phyloP scores from a whole-genome alignment of 75 land plant species.

The Chamaecyparis obtusa region DNA sequence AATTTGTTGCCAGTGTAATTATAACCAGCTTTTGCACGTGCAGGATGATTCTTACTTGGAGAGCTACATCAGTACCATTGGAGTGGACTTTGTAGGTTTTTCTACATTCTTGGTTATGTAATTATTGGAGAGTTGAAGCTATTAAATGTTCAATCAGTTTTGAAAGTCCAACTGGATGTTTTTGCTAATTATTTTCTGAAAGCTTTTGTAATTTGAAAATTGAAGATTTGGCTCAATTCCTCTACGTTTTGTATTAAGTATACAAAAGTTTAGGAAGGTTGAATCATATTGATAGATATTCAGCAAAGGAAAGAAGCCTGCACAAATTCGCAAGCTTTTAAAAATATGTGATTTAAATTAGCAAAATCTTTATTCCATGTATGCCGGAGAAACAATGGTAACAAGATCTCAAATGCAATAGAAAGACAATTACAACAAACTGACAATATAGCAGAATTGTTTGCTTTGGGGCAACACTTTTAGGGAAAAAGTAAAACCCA shows the following conservation, averaged over 20 bases:
- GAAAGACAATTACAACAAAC: no score
- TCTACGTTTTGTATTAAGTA: not conserved
- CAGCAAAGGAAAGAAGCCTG: not conserved
- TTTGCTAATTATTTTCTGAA: not conserved
- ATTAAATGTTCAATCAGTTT: not conserved
- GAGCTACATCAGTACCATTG: slow-evolving; percentile 81
- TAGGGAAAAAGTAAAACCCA: no score
- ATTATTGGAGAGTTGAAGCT: not conserved
- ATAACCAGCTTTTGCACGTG: slow-evolving; percentile 13
- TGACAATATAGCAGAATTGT: no score
- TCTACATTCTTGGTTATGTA: not conserved
- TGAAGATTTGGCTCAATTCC: not conserved
- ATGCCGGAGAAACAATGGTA: no score
- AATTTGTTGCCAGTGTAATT: slow-evolving; percentile 1
- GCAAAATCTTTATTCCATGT: no score
- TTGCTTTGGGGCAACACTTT: no score
- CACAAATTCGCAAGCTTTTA: not conserved
- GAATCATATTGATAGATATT: not conserved
- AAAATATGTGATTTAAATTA: no score
- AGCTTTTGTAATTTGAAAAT: not conserved
- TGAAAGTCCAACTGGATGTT: not conserved
- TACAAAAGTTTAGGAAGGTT: not conserved
- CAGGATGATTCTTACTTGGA: slow-evolving; percentile 78
- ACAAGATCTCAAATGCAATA: no score
- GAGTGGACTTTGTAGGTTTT: slow-evolving; percentile 66